A percentile compares a stretch with the other conserved stretches of the same genome.
phyloP scores from a whole-genome alignment of 2,329 filamentous ascomycete genomes.

The Penicillium aurantiogriseum region DNA sequence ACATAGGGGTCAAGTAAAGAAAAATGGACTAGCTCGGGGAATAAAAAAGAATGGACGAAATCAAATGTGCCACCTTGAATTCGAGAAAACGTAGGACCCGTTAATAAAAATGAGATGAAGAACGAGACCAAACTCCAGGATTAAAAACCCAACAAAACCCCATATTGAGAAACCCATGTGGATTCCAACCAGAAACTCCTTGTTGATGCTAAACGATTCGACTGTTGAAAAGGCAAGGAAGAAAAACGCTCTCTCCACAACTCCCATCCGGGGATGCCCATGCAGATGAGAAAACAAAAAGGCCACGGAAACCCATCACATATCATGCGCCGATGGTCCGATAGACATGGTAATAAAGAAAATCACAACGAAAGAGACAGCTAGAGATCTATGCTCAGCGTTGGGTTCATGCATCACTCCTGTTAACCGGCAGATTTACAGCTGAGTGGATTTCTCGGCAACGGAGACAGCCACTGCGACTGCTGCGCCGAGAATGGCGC shows the following conservation, averaged over 20 bases:
- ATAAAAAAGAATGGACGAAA: not conserved
- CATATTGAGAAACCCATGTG: constrained; percentile 7
- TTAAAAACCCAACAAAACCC: not conserved
- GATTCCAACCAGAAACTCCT: constrained; percentile 15
- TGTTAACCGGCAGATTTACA: not conserved
- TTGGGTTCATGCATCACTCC: constrained; percentile 11
- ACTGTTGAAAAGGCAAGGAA: not conserved
- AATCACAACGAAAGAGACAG: constrained; percentile 17
- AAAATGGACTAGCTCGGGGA: not conserved
- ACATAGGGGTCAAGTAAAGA: not conserved
- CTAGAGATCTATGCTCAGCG: constrained; percentile 13
- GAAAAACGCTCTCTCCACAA: not conserved
- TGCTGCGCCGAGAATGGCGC: constrained; percentile 47
- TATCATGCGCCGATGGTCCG: constrained; percentile 17
- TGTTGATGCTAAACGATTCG: constrained; percentile 13
- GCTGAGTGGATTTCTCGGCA: constrained; percentile 24
- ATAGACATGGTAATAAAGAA: constrained; percentile 10
- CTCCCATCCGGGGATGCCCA: constrained; percentile 1
- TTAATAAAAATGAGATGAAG: constrained; percentile 1
- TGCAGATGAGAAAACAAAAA: constrained; percentile 6
- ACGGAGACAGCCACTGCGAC: constrained; percentile 48
- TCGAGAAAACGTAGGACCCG: constrained; percentile 2
- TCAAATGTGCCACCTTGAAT: constrained; percentile 3
- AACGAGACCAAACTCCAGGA: constrained; percentile 13
- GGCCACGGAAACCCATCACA: not conserved